Conservation (phyloP, 2,329 filamentous ascomycete genomes). For the Aspergillus vadensis region DNA sequence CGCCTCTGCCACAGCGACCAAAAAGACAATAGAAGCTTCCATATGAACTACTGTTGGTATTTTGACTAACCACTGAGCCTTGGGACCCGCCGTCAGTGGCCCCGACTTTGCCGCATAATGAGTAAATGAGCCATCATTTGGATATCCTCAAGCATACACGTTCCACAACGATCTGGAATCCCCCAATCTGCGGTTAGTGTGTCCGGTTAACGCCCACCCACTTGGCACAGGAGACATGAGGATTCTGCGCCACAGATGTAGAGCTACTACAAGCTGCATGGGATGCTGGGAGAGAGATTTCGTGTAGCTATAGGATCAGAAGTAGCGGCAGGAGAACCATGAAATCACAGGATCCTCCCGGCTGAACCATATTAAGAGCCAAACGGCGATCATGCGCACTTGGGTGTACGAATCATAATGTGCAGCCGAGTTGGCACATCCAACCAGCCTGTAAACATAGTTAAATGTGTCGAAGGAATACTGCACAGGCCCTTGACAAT, state of each 20-base stretch:
- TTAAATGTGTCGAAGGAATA: background rate
- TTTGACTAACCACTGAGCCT: slow-evolving; percentile 8
- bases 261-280: background rate
- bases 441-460: background rate
- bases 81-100: slow-evolving; percentile 3
- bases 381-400: background rate
- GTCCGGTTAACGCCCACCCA: background rate
- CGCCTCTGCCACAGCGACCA: slow-evolving; percentile 8
- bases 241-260: background rate
- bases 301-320: background rate
- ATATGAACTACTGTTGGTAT: background rate
- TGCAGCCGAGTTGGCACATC: background rate
- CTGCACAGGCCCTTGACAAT: background rate
- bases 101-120: slow-evolving; percentile 15
- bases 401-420: background rate
- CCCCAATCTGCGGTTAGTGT: background rate
- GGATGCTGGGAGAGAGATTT: background rate
- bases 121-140: background rate
- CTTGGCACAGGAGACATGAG: background rate
- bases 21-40: background rate
- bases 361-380: background rate
- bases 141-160: background rate
- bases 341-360: background rate
- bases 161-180: background rate
- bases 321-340: background rate